phyloP scores from a whole-genome alignment of 768 basidiomycete species.

The Rhizopogon vesiculosus region DNA sequence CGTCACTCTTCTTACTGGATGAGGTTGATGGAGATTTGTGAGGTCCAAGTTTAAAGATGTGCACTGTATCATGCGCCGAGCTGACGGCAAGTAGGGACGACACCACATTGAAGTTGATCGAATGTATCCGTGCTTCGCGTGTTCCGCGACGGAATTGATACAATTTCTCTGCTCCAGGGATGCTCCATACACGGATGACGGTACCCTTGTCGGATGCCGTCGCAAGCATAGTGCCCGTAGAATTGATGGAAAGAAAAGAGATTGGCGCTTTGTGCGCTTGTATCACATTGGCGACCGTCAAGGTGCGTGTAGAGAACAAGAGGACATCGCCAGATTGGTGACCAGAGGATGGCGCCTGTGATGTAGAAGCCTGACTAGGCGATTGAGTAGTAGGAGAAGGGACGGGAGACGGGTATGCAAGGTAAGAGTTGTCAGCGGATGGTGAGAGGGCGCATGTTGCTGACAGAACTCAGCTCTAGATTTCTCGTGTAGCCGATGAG shows the following conservation, averaged over 20 bases:
- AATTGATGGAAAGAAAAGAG: slow-evolving; percentile 81
- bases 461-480: slow-evolving; percentile 24
- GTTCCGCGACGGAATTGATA: slow-evolving; percentile 95
- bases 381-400: slow-evolving; percentile 73
- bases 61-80: slow-evolving; percentile 91
- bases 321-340: slow-evolving; percentile 81
- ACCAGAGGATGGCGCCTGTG: slow-evolving; percentile 34
- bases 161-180: slow-evolving; percentile 88
- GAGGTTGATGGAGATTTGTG: slow-evolving; percentile 4
- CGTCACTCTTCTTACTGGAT: slow-evolving; percentile 18
- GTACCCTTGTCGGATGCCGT: slow-evolving; percentile 95
- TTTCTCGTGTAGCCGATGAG: slow-evolving; percentile 1
- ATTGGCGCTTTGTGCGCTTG: slow-evolving; percentile 96
- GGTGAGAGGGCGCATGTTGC: slow-evolving; percentile 95
- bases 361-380: slow-evolving; percentile 32
- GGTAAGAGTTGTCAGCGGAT: slow-evolving; percentile 87
- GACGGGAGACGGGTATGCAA: slow-evolving; percentile 94
- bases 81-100: slow-evolving; percentile 85
- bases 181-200: slow-evolving; percentile 90
- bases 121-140: slow-evolving; percentile 80
- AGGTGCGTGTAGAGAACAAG: slow-evolving; percentile 88
- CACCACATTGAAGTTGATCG: slow-evolving; percentile 80
- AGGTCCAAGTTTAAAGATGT: slow-evolving; percentile 85
- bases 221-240: slow-evolving; percentile 84
- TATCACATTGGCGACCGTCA: slow-evolving; percentile 92